These are phyloP conservation scores for Cinchona pubescens DNA, from an alignment of 257 asterid species.

Conservation along the genomic window DNA sequence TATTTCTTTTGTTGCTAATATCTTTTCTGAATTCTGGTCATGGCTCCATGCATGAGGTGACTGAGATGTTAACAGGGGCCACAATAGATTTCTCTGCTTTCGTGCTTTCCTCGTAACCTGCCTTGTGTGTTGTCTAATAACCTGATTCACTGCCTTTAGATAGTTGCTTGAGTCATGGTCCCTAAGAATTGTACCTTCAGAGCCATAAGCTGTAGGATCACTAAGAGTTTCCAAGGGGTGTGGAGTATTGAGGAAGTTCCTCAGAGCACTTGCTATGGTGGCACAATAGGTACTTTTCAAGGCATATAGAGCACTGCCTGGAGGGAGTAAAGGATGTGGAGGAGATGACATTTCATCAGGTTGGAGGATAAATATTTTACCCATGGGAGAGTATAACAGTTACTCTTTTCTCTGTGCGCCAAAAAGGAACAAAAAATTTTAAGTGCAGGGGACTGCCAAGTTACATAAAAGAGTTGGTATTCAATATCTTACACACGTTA, in stretches of 20 bases:
- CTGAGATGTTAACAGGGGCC: slow-evolving; percentile 66
- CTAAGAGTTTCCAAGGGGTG: slow-evolving; percentile 85
- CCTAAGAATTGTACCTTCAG: slow-evolving; percentile 72
- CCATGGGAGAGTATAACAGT: slow-evolving; percentile 76
- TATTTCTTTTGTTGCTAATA: slow-evolving; percentile 31
- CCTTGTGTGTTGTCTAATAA: slow-evolving; percentile 48
- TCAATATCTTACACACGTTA: neutral
- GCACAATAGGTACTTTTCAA: slow-evolving; percentile 35
- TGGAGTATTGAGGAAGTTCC: slow-evolving; percentile 70
- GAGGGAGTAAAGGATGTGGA: slow-evolving; percentile 68
- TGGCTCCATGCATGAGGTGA: slow-evolving; percentile 77
- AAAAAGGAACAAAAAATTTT: neutral
- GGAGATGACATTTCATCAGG: slow-evolving; percentile 78
- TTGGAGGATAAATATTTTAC: slow-evolving; percentile 74
- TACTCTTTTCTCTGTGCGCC: slow-evolving; percentile 56
- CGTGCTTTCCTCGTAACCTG: slow-evolving; percentile 37
- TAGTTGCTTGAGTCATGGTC: slow-evolving; percentile 90
- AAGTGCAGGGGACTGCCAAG: neutral
- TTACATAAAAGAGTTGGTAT: neutral
- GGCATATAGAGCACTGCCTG: slow-evolving; percentile 55
- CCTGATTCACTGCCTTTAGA: slow-evolving; percentile 61
- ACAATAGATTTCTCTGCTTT: slow-evolving; percentile 53
- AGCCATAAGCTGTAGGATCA: slow-evolving; percentile 76
- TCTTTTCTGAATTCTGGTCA: slow-evolving; percentile 32
- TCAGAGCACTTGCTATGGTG: slow-evolving; percentile 42